Conservation (phyloP, 1,284 basidiomycete genomes). For the Sparassis latifolia region DNA sequence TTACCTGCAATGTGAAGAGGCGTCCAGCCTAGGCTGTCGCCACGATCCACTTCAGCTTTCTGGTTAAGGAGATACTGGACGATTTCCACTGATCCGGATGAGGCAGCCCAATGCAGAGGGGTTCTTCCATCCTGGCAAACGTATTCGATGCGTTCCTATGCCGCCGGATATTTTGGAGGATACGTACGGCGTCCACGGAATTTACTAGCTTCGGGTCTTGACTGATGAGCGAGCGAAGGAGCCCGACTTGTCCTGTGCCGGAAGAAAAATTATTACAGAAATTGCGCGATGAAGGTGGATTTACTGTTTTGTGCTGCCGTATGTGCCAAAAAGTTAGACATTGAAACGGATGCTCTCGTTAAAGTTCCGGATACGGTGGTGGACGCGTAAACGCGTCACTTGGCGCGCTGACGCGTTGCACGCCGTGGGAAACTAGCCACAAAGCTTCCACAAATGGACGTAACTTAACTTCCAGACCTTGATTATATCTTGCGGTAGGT, state of each 20-base stretch:
- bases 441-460: too few relatives aligned
- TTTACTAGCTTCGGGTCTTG: slow-evolving; percentile 67
- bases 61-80: slow-evolving; percentile 69
- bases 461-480: too few relatives aligned
- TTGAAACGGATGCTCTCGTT: slow-evolving; percentile 1
- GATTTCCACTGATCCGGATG: slow-evolving; percentile 67
- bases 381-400: background rate
- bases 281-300: background rate
- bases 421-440: too few relatives aligned
- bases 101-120: slow-evolving; percentile 86
- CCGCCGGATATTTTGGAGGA: background rate
- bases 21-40: slow-evolving; percentile 79
- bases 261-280: slow-evolving; percentile 1
- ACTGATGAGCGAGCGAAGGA: slow-evolving; percentile 64
- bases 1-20: slow-evolving; percentile 83
- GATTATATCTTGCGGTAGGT: too few relatives aligned
- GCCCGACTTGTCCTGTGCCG: slow-evolving; percentile 62
- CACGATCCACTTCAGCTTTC: slow-evolving; percentile 63
- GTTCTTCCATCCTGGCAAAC: slow-evolving; percentile 74
- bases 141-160: too few relatives aligned
- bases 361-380: background rate
- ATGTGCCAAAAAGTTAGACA: slow-evolving; percentile 36
- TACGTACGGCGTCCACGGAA: slow-evolving; percentile 59
- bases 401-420: background rate
- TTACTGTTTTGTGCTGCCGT: slow-evolving; percentile 62